phyloP scores from a whole-genome alignment of 768 basidiomycete species.

The Boletus pseudopeckii region DNA sequence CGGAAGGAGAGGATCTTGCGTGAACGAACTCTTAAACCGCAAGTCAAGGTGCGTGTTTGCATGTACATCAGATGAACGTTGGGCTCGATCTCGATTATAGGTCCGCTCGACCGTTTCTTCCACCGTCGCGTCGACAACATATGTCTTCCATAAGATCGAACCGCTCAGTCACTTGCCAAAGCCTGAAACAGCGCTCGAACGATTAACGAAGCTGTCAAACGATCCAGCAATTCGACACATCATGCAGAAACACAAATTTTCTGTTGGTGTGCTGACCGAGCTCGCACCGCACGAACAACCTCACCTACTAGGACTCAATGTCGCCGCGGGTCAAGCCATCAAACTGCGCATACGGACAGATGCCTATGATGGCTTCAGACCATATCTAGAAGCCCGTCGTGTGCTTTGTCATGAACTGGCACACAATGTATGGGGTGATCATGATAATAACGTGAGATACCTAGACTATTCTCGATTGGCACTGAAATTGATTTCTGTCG shows the following conservation, averaged over 20 bases:
- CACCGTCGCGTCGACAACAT: slow-evolving; percentile 38
- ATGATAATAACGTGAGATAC: slow-evolving; percentile 63
- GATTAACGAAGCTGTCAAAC: slow-evolving; percentile 58
- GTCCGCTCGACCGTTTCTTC: slow-evolving; percentile 54
- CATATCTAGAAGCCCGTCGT: slow-evolving; percentile 59
- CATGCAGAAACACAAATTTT: slow-evolving; percentile 67
- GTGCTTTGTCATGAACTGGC: slow-evolving; percentile 77
- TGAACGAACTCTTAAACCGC: slow-evolving; percentile 55
- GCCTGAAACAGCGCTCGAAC: slow-evolving; percentile 50
- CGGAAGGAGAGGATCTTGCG: slow-evolving; percentile 55
- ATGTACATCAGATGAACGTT: not conserved
- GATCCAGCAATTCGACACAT: slow-evolving; percentile 69
- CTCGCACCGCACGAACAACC: slow-evolving; percentile 78
- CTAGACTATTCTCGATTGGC: not conserved
- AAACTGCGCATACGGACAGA: slow-evolving; percentile 69
- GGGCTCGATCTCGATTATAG: slow-evolving; percentile 27
- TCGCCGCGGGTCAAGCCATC: slow-evolving; percentile 57
- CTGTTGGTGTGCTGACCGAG: slow-evolving; percentile 69
- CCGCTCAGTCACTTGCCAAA: slow-evolving; percentile 64
- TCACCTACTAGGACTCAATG: slow-evolving; percentile 65
- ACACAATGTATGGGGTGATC: slow-evolving; percentile 71
- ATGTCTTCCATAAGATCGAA: slow-evolving; percentile 62
- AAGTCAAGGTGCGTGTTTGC: slow-evolving; percentile 47
- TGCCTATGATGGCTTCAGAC: slow-evolving; percentile 66
- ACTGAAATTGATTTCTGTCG: not conserved